Conservation (phyloP, 345 rosid species). For the Bruguiera sexangula region DNA sequence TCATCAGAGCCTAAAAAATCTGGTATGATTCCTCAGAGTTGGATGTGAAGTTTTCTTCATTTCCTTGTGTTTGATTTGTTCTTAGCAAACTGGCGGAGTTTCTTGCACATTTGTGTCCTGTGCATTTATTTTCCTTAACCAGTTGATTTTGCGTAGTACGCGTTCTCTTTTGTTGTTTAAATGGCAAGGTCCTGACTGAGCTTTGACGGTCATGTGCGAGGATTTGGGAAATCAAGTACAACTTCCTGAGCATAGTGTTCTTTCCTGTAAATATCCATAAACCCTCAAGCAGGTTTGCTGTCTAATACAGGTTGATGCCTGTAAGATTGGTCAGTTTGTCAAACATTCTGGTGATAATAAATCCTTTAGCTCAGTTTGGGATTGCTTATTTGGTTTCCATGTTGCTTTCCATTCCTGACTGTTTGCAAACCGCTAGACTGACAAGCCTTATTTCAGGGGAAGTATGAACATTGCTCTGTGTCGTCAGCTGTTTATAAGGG, state of each 20-base stretch:
- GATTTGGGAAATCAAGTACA: constrained; percentile 26
- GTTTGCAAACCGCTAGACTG: too few species aligned
- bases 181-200: constrained; percentile 5
- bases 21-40: constrained; percentile 29
- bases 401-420: too few species aligned
- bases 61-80: constrained; percentile 15
- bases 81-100: constrained; percentile 1
- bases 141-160: constrained; percentile 15
- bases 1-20: constrained; percentile 30
- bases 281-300: constrained; percentile 25
- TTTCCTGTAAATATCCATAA: constrained; percentile 39
- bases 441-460: too few species aligned
- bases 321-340: constrained; percentile 25
- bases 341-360: constrained; percentile 27
- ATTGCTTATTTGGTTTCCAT: neutral
- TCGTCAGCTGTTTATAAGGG: too few species aligned
- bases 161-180: constrained; percentile 20
- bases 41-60: constrained; percentile 42
- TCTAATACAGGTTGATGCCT: constrained; percentile 30
- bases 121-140: constrained; percentile 11
- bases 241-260: constrained; percentile 26
- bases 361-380: constrained; percentile 7
- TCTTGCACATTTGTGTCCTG: constrained; percentile 6
- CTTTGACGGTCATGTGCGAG: constrained; percentile 1
- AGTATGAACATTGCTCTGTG: too few species aligned